Conservation (phyloP, 768 basidiomycete species). For the Naematelia encephala region DNA sequence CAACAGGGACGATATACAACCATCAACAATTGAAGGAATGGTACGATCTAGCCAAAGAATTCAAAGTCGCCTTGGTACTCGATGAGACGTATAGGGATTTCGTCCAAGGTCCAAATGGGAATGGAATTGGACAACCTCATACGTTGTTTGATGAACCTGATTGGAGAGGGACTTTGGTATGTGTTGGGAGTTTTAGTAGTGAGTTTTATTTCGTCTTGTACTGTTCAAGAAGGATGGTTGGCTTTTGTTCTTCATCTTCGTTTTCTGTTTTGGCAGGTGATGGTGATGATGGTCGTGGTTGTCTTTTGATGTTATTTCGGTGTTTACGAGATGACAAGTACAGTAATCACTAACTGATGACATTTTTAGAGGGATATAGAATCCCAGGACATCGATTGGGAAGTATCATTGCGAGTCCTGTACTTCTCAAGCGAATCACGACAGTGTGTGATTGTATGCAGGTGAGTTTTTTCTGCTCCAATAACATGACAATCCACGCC, state of each 20-base stretch:
- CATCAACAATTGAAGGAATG: constrained; percentile 61
- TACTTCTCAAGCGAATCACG: constrained; percentile 57
- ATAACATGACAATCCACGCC: background rate
- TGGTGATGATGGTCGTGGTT: no score
- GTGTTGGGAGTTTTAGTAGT: constrained; percentile 78
- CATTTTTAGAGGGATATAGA: constrained; percentile 36
- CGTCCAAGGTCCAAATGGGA: constrained; percentile 40
- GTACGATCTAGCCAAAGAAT: constrained; percentile 58
- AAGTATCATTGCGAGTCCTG: constrained; percentile 62
- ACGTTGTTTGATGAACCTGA: constrained; percentile 48
- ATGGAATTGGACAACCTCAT: constrained; percentile 39
- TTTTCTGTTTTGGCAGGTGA: no score
- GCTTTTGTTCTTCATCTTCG: no score
- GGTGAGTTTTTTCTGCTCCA: constrained; percentile 33
- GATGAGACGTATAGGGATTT: constrained; percentile 90
- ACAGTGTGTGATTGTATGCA: constrained; percentile 75
- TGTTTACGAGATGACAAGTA: constrained; percentile 55
- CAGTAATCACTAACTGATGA: constrained; percentile 2
- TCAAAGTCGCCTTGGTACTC: constrained; percentile 65
- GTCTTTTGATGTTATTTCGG: no score
- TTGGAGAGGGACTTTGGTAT: constrained; percentile 65
- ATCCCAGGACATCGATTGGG: constrained; percentile 78
- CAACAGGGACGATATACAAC: constrained; percentile 68
- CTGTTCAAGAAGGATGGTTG: no score
- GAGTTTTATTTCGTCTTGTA: constrained; percentile 54